Conservation (phyloP, 2,329 filamentous ascomycete genomes). For the Ascochyta viciae-villosae region DNA sequence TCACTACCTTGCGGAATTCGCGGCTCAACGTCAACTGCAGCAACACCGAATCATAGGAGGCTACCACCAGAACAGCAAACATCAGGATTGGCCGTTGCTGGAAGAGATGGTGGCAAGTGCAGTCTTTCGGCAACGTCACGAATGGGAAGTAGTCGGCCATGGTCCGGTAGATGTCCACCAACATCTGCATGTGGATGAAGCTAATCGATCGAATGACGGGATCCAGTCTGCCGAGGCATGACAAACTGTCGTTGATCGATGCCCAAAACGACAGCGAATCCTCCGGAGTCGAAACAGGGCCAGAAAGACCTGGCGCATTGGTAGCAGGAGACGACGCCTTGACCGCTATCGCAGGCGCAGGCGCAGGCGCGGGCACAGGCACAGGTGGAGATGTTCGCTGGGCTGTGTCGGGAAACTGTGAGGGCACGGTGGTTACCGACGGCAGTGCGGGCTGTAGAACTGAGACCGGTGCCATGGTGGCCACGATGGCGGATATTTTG, state of each 20-base stretch:
- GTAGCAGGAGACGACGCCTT: conserved; percentile 24
- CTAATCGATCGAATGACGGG: conserved; percentile 45
- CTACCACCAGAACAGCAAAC: conserved; percentile 44
- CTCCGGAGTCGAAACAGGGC: conserved; percentile 33
- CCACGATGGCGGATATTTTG: conserved; percentile 43
- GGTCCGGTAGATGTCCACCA: conserved; percentile 40
- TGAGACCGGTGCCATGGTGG: conserved; percentile 35
- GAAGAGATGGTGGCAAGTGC: conserved; percentile 36
- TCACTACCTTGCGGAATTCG: conserved; percentile 47
- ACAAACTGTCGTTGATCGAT: conserved; percentile 41
- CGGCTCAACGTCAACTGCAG: conserved; percentile 41
- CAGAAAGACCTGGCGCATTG: conserved; percentile 32
- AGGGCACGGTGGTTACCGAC: conserved; percentile 34
- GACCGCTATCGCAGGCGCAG: conserved; percentile 20
- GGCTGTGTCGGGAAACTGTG: conserved; percentile 25
- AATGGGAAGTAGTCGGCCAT: conserved; percentile 48
- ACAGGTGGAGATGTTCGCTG: conserved; percentile 25
- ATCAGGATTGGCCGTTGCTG: conserved; percentile 43
- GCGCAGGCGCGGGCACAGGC: conserved; percentile 2
- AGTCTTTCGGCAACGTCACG: conserved; percentile 39
- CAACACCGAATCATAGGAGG: conserved; percentile 40
- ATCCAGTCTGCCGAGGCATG: conserved; percentile 40
- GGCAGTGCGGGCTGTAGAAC: conserved; percentile 25
- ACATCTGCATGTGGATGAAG: conserved; percentile 43
- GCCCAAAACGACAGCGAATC: conserved; percentile 43